These are phyloP conservation scores for Lactifluus hygrophoroides DNA, from an alignment of 768 basidiomycete species.

Conservation along the genomic window DNA sequence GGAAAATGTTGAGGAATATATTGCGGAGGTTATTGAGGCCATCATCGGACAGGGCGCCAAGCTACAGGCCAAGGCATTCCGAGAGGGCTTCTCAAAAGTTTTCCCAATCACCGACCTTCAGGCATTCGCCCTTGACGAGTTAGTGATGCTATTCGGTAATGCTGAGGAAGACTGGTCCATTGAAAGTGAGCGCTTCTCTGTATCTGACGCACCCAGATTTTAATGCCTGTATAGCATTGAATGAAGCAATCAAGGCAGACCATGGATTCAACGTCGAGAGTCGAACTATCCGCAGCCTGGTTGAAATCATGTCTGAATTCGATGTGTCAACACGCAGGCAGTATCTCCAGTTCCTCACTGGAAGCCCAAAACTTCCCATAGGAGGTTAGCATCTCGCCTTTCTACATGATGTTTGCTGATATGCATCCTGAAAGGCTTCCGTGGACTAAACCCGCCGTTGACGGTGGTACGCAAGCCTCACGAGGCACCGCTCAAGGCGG, in stretches of 20 bases:
- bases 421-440: constrained; percentile 59
- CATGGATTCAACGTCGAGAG: constrained; percentile 97
- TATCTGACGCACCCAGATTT: background rate
- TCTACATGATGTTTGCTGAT: background rate
- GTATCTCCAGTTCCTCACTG: constrained; percentile 94
- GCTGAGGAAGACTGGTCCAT: constrained; percentile 95
- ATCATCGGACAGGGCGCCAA: constrained; percentile 76
- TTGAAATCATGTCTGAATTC: constrained; percentile 81
- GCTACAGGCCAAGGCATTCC: constrained; percentile 82
- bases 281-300: constrained; percentile 77
- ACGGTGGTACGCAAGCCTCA: constrained; percentile 98
- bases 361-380: constrained; percentile 92
- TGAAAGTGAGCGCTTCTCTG: constrained; percentile 56
- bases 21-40: constrained; percentile 77
- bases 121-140: constrained; percentile 88
- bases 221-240: constrained; percentile 50
- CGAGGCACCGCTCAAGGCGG: constrained; percentile 81
- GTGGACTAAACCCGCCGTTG: constrained; percentile 84
- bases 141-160: constrained; percentile 94
- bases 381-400: constrained; percentile 52
- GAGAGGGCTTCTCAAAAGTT: constrained; percentile 91
- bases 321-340: constrained; percentile 67
- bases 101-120: constrained; percentile 88
- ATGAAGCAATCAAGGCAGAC: constrained; percentile 89
- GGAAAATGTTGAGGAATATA: constrained; percentile 84